Base-by-base conservation (phyloP, 2,329 filamentous ascomycete species). In the Stylonectria norvegica region DNA sequence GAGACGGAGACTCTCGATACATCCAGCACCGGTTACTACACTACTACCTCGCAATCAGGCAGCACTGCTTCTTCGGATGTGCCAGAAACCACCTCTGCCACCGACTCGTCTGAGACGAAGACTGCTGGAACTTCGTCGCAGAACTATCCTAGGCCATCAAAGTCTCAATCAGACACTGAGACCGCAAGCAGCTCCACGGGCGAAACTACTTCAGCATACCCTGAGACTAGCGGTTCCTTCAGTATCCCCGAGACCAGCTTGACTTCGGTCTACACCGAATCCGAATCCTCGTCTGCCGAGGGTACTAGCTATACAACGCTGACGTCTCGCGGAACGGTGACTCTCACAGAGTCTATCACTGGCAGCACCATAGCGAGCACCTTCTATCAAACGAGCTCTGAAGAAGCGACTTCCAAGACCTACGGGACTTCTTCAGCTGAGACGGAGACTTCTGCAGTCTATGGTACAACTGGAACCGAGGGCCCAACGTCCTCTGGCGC, bases 1-100 rank as follows among this genome's bases (percentile, higher is more conserved):
- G 40, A 41, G 17, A 31, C 33, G 2, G 32, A 29, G 7, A 31
- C 7, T 14, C 27, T 9, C 2, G 38, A 35, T 11, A 42, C 45
- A 27, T 19, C 35, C 35, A 12, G 14, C 12, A 7, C 17, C 22
- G 19, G 34, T 35, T 32, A 7, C n/a, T 35, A 33, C 23, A 34
- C 23, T 2, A 27, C 20, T 3, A 39, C 30, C 11, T 33, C 28
- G 15, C 11, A 18, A 11, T 14, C 33, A 4, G 25, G 16, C 8
- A 29, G 27, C 1, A 23, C 16, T n/a, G 28, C n/a, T 2, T 32
- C 40, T 1, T 40, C 41, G 3, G 7, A 5, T 18, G 4, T 14
- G 17, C 20, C 30, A 3, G 14, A 15, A 19, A 28, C 29, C 16
- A 36, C 38, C 30, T 32, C 14, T 18, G 15, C 5, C 15, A 6